phyloP scores from a whole-genome alignment of 208 protist species.

The Acanthamoeba culbertsoni region DNA sequence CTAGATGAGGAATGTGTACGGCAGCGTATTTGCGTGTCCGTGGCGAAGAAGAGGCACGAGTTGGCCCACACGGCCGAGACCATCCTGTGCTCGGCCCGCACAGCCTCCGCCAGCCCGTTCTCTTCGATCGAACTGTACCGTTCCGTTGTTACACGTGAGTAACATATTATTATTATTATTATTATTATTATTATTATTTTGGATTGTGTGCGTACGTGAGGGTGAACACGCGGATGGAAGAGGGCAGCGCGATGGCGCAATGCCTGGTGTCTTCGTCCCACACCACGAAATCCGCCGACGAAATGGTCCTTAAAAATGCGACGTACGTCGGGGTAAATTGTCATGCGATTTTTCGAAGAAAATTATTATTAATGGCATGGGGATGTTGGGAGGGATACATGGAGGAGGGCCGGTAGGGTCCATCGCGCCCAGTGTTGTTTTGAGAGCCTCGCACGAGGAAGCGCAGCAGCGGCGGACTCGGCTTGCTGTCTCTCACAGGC shows the following conservation, averaged over 20 bases:
- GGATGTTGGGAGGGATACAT: not conserved
- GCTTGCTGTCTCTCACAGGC: not conserved
- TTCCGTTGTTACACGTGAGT: not conserved
- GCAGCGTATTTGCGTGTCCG: not conserved
- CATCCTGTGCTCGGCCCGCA: not conserved
- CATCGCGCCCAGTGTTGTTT: not conserved
- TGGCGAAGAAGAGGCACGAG: constrained; percentile 23
- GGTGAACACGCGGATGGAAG: not conserved
- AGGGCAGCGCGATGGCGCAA: not conserved
- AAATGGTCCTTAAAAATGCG: not conserved
- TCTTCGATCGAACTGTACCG: not conserved
- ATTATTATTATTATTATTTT: not conserved
- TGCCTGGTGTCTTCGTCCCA: not conserved
- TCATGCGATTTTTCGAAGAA: not conserved
- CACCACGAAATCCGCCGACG: not conserved
- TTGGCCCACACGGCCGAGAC: constrained; percentile 25
- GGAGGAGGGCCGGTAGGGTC: not conserved
- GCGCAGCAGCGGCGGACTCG: not conserved
- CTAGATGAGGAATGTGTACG: not conserved
- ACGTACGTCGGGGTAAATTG: not conserved
- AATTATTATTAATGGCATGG: not conserved
- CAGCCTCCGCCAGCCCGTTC: not conserved
- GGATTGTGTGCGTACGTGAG: not conserved
- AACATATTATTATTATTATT: not conserved
- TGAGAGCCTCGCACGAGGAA: not conserved